phyloP scores from a whole-genome alignment of 2,329 filamentous ascomycete genomes.

The Paracamarosporium sp. region DNA sequence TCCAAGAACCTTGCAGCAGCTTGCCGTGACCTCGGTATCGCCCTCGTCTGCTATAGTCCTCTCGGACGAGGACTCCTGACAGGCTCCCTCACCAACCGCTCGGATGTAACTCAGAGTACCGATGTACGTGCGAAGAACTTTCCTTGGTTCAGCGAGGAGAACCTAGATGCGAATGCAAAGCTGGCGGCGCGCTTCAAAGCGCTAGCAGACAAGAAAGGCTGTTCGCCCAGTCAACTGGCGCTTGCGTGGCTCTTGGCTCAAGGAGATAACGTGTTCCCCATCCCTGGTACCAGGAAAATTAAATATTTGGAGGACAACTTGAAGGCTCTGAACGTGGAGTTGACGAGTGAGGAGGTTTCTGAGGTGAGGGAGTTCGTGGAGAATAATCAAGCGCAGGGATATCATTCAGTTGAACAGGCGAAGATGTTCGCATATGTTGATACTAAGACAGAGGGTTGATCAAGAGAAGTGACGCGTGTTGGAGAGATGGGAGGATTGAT shows the following conservation, averaged over 20 bases:
- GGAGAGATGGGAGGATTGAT: too few relatives aligned
- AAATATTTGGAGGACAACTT: constrained; percentile 25
- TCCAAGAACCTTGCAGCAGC: constrained; percentile 32
- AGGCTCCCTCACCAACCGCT: not conserved
- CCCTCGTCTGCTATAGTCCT: constrained; percentile 36
- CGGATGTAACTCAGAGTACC: not conserved
- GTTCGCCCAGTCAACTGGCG: constrained; percentile 63
- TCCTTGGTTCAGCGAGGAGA: constrained; percentile 49
- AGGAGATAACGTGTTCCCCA: constrained; percentile 61
- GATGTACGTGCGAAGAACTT: constrained; percentile 10
- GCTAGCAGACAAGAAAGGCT: constrained; percentile 52
- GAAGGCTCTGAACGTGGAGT: constrained; percentile 11
- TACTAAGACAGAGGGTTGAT: not conserved
- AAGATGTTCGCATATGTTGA: constrained; percentile 6
- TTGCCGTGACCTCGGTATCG: constrained; percentile 46
- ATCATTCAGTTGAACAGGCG: not conserved
- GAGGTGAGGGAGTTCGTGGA: constrained; percentile 21
- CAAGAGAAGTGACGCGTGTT: too few relatives aligned
- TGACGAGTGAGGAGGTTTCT: constrained; percentile 21
- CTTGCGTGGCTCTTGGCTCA: constrained; percentile 39
- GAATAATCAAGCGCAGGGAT: constrained; percentile 38
- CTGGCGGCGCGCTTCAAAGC: constrained; percentile 27
- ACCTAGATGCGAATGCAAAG: constrained; percentile 29
- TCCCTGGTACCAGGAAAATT: constrained; percentile 51
- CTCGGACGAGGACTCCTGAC: constrained; percentile 30